Percentiles rank a stretch among this genome's conserved stretches.
These are phyloP conservation scores for Pythium aristosporum DNA, from an alignment of 352 stramenopile species.

Conservation along the genomic window DNA sequence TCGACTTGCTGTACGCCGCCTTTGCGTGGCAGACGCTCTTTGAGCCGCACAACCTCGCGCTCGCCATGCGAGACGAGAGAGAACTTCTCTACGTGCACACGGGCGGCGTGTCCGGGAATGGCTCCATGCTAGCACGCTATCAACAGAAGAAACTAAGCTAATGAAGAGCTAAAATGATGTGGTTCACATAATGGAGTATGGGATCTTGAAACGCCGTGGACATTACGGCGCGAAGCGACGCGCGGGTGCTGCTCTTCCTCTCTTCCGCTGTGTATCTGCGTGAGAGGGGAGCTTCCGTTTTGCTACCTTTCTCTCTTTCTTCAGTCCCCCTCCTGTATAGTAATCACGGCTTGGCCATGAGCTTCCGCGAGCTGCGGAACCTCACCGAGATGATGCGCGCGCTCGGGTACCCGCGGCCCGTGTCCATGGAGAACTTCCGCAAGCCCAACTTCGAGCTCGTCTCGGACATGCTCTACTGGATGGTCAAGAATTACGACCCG, in stretches of 20 bases:
- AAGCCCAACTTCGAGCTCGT: slow-evolving; percentile 97
- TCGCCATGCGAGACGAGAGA: slow-evolving; percentile 29
- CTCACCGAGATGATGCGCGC: slow-evolving; percentile 96
- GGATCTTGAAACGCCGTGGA: slow-evolving; percentile 30
- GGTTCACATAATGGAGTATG: slow-evolving; percentile 6
- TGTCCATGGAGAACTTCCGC: slow-evolving; percentile 94
- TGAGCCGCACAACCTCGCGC: slow-evolving; percentile 35
- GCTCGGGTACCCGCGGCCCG: slow-evolving; percentile 90
- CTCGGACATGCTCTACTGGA: slow-evolving; percentile 95
- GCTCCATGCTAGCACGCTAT: slow-evolving; percentile 72
- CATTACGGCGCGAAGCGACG: neutral
- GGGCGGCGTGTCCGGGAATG: slow-evolving; percentile 70
- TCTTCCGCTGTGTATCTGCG: neutral
- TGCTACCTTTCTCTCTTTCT: too few relatives aligned
- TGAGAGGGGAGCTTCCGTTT: too few relatives aligned
- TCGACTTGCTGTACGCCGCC: slow-evolving; percentile 76
- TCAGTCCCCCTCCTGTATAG: neutral
- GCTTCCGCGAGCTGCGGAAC: slow-evolving; percentile 87
- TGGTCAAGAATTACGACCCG: slow-evolving; percentile 93
- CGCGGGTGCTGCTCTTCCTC: neutral
- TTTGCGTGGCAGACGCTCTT: slow-evolving; percentile 85
- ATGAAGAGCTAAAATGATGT: slow-evolving; percentile 1
- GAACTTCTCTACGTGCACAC: slow-evolving; percentile 84
- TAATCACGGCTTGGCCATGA: slow-evolving; percentile 42
- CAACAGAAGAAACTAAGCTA: slow-evolving; percentile 34